phyloP scores from a whole-genome alignment of 495 filamentous ascomycete species.

The Thozetella sp. region DNA sequence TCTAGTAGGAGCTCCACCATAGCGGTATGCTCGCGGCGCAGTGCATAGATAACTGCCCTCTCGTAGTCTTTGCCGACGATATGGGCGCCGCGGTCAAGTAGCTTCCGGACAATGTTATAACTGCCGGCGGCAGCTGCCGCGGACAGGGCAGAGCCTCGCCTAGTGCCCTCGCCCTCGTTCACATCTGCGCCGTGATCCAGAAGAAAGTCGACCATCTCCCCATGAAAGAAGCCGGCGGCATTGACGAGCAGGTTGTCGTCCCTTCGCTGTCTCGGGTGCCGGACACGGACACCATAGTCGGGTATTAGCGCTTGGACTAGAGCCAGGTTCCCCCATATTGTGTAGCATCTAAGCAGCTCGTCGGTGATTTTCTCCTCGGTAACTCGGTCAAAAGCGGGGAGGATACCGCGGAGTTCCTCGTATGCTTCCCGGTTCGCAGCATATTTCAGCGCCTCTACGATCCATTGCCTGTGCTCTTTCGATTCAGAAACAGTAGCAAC shows the following conservation, averaged over 20 bases:
- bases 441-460: neutral
- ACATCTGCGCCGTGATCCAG: neutral
- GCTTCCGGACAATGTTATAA: neutral
- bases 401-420: neutral
- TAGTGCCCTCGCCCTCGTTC: neutral
- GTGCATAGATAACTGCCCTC: neutral
- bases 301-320: neutral
- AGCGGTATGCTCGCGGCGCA: neutral
- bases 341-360: neutral
- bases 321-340: neutral
- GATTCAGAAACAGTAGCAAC: neutral
- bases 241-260: neutral
- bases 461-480: neutral
- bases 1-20: neutral
- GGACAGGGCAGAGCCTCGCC: neutral
- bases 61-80: neutral
- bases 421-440: neutral
- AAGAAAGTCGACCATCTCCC: neutral
- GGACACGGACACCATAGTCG: neutral
- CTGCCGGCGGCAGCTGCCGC: neutral
- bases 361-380: neutral
- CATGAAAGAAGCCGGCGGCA: neutral
- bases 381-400: neutral
- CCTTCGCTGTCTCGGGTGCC: neutral
- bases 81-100: neutral